Conservation (phyloP, 768 basidiomycete species). For the Cystofilobasidium macerans region DNA sequence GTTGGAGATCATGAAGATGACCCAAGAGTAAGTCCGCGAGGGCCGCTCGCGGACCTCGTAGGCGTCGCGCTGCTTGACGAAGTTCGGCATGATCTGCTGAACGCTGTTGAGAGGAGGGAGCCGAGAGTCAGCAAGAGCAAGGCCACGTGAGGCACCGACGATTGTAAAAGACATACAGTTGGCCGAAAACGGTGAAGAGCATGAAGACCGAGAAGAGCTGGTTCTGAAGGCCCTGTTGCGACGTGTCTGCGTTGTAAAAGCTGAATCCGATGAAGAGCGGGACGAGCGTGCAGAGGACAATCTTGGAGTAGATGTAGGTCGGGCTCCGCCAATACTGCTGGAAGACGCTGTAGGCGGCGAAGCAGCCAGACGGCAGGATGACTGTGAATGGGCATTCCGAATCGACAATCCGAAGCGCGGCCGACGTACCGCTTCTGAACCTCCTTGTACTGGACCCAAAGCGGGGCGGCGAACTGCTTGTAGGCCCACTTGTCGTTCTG, state of each 20-base stretch:
- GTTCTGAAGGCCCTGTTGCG: constrained; percentile 10
- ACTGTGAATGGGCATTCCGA: too few species aligned
- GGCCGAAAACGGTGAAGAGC: constrained; percentile 9
- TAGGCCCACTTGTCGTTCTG: not conserved
- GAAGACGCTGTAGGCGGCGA: not conserved
- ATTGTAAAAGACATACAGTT: not conserved
- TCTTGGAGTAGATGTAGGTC: constrained; percentile 9
- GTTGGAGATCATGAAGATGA: constrained; percentile 31
- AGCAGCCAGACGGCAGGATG: not conserved
- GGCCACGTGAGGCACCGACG: not conserved
- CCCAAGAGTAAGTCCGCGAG: constrained; percentile 33
- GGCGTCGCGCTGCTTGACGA: constrained; percentile 13
- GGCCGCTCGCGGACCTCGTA: constrained; percentile 31
- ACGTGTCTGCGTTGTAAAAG: constrained; percentile 13
- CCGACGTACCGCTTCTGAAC: not conserved
- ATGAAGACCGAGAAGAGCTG: constrained; percentile 9
- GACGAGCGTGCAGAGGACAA: not conserved
- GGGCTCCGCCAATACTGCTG: constrained; percentile 3
- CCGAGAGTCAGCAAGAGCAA: not conserved
- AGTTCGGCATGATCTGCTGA: constrained; percentile 12
- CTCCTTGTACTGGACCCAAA: not conserved
- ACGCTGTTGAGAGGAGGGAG: too few species aligned
- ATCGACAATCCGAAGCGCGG: not conserved
- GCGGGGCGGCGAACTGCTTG: not conserved
- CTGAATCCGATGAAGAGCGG: constrained; percentile 12